Percentiles rank a stretch among this genome's conserved stretches.
Evolutionary conservation across 2,329 filamentous ascomycete species (phyloP).

Genomic region (Paecilomyces sp.): DNA sequence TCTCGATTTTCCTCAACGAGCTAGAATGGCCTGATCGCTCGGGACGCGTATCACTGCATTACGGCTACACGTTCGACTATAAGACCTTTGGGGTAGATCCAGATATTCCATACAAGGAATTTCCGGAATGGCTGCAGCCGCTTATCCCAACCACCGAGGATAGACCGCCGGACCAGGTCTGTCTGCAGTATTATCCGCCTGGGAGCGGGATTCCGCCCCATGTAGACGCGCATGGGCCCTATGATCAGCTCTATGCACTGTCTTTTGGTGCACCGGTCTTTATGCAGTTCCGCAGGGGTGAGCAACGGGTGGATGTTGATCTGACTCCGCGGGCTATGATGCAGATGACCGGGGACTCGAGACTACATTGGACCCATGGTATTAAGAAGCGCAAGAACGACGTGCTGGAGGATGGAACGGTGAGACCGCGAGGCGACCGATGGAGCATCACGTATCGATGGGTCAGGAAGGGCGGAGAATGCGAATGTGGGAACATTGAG

Average conservation of each 20-base stretch:
- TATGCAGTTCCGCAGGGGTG: slow-evolving; percentile 24
- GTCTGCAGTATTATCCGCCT: slow-evolving; percentile 54
- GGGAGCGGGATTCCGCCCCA: slow-evolving; percentile 56
- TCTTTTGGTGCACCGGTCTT: slow-evolving; percentile 23
- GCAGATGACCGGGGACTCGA: slow-evolving; percentile 43
- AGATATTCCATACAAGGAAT: slow-evolving; percentile 42
- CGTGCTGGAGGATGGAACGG: slow-evolving; percentile 37
- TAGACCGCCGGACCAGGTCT: slow-evolving; percentile 50
- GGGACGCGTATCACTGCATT: slow-evolving; percentile 47
- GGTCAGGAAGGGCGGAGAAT: slow-evolving; percentile 39
- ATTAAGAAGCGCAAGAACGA: slow-evolving; percentile 51
- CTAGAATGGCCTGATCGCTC: slow-evolving; percentile 42
- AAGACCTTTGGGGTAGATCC: slow-evolving; percentile 51
- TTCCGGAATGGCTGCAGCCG: slow-evolving; percentile 46
- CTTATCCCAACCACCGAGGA: slow-evolving; percentile 40
- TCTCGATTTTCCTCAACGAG: slow-evolving; percentile 39
- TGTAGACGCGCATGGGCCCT: slow-evolving; percentile 50
- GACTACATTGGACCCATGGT: slow-evolving; percentile 51
- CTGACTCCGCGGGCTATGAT: slow-evolving; percentile 45
- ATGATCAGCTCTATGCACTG: slow-evolving; percentile 28
- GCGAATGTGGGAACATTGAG: slow-evolving; percentile 44
- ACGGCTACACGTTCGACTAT: slow-evolving; percentile 53
- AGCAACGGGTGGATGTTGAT: slow-evolving; percentile 38
- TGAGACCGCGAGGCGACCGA: slow-evolving; percentile 37
- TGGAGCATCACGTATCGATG: slow-evolving; percentile 54